phyloP scores from a whole-genome alignment of 805 yeast species.

The Candida maris region DNA sequence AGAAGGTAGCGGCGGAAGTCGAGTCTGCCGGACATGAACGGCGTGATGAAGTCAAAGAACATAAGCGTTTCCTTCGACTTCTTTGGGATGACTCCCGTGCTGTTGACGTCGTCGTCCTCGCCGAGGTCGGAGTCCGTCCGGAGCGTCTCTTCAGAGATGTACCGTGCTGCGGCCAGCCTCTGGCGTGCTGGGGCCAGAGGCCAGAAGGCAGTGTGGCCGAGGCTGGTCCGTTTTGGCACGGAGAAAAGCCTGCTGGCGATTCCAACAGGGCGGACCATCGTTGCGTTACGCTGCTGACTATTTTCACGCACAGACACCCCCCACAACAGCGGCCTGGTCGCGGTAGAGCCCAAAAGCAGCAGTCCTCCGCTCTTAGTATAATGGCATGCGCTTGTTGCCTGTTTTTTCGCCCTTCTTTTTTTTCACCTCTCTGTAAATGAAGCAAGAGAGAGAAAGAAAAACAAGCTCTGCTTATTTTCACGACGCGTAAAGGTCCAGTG shows the following conservation, averaged over 20 bases:
- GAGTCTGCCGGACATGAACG: conserved; percentile 39
- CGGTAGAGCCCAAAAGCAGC: too few relatives aligned
- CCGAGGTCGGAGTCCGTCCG: conserved; percentile 44
- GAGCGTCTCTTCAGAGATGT: conserved; percentile 28
- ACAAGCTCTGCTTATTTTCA: too few relatives aligned
- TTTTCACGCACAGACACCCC: too few relatives aligned
- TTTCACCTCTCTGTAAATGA: too few relatives aligned
- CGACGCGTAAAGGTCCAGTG: too few relatives aligned
- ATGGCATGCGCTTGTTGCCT: too few relatives aligned
- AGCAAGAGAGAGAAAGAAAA: too few relatives aligned
- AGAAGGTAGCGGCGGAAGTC: conserved; percentile 44
- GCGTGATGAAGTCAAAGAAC: conserved; percentile 55
- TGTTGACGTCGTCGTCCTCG: conserved; percentile 51
- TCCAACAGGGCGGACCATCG: too few relatives aligned
- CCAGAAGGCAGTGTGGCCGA: background rate
- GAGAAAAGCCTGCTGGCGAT: background rate
- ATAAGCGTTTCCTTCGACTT: conserved; percentile 47
- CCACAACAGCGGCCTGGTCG: too few relatives aligned
- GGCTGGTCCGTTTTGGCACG: background rate
- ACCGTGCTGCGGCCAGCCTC: conserved; percentile 1
- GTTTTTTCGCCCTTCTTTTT: too few relatives aligned
- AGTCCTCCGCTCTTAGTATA: too few relatives aligned
- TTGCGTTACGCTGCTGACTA: too few relatives aligned
- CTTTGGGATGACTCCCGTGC: conserved; percentile 55
- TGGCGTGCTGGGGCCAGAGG: background rate